These are phyloP conservation scores for Chalciporus piperatus DNA, from an alignment of 768 basidiomycete genomes.

Conservation along the genomic window DNA sequence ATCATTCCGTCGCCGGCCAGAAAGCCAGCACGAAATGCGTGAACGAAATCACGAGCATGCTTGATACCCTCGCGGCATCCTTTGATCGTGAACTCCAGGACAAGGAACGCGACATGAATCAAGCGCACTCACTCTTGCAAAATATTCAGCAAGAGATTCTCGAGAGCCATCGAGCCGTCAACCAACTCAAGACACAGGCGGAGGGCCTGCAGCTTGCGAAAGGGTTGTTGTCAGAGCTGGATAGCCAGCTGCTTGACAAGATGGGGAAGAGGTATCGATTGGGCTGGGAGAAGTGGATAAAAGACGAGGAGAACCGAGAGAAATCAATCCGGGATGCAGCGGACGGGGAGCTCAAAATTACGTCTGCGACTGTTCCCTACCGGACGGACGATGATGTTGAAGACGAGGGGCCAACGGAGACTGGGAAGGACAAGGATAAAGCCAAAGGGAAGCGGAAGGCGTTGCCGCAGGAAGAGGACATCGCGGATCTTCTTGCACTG, in stretches of 20 bases:
- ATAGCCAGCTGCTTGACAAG: slow-evolving; percentile 63
- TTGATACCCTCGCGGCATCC: slow-evolving; percentile 83
- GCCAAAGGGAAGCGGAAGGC: slow-evolving; percentile 56
- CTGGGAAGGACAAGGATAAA: slow-evolving; percentile 42
- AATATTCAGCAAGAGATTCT: slow-evolving; percentile 90
- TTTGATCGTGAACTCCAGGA: slow-evolving; percentile 91
- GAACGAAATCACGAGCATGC: slow-evolving; percentile 79
- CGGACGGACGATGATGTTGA: slow-evolving; percentile 46
- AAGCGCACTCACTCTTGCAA: slow-evolving; percentile 80
- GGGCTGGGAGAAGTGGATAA: slow-evolving; percentile 93
- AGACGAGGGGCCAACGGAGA: slow-evolving; percentile 35
- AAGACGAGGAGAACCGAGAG: slow-evolving; percentile 81
- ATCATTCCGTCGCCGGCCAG: slow-evolving; percentile 83
- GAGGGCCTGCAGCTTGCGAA: slow-evolving; percentile 63
- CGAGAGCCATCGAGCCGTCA: slow-evolving; percentile 76
- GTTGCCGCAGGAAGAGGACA: slow-evolving; percentile 49
- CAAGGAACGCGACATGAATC: slow-evolving; percentile 87
- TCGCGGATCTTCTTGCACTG: slow-evolving; percentile 60
- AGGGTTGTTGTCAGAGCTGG: slow-evolving; percentile 55
- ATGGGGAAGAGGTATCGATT: slow-evolving; percentile 80
- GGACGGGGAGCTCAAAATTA: slow-evolving; percentile 52
- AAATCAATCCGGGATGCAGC: slow-evolving; percentile 59
- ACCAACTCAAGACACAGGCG: slow-evolving; percentile 65
- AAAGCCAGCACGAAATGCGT: slow-evolving; percentile 82
- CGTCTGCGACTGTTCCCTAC: slow-evolving; percentile 43